Evolutionary conservation across 805 yeast species (phyloP).

Genomic region (Metschnikowia proteae): DNA sequence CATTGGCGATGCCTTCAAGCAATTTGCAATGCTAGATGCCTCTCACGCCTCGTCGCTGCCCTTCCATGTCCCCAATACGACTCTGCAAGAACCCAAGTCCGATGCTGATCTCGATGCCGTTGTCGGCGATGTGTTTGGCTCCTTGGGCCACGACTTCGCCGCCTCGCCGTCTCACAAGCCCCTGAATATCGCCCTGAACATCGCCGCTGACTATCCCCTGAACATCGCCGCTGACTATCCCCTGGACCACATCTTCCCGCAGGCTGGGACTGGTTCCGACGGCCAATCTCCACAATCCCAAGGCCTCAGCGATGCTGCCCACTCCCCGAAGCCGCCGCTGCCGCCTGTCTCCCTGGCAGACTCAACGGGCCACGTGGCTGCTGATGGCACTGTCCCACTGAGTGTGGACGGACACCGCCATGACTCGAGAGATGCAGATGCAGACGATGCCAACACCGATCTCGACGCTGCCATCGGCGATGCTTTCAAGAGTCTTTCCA

Average conservation of each 20-base stretch:
- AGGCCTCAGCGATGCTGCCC: too few species aligned
- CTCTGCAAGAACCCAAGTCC: not conserved
- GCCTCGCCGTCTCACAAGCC: not conserved
- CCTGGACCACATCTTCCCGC: not conserved
- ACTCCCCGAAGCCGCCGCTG: too few species aligned
- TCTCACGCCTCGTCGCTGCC: not conserved
- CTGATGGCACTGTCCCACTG: too few species aligned
- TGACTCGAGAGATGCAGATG: too few species aligned
- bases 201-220: not conserved
- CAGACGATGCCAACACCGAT: conserved; percentile 2
- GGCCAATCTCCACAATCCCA: too few species aligned
- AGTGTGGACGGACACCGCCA: too few species aligned
- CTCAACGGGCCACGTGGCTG: too few species aligned
- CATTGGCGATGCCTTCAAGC: conserved; percentile 37
- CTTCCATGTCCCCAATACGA: not conserved
- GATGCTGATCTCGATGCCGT: conserved; percentile 4
- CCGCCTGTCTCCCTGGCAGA: too few species aligned
- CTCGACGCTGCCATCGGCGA: conserved; percentile 27
- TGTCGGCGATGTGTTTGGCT: conserved; percentile 7
- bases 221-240: not conserved
- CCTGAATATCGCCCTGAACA: too few species aligned
- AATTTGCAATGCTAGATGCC: conserved; percentile 22
- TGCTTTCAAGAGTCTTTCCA: conserved; percentile 20
- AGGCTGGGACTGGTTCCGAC: not conserved
- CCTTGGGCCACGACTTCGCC: not conserved